A percentile compares a stretch with the other conserved stretches of the same genome.
Evolutionary conservation across 495 filamentous ascomycete species (phyloP).

Genomic region (Xylaria curta): DNA sequence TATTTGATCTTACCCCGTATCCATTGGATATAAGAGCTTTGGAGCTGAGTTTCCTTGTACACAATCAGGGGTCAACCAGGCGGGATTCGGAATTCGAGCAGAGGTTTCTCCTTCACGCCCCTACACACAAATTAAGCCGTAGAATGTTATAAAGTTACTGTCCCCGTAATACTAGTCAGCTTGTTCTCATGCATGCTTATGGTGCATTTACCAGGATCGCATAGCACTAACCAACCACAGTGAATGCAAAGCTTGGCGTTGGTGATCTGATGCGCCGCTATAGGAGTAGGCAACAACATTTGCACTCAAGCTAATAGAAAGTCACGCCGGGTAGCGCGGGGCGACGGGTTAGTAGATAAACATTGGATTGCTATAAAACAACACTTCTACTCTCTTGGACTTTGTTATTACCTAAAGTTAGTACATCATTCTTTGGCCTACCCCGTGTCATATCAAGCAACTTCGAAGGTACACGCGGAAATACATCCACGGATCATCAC

Average conservation of each 20-base stretch:
- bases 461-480: background rate
- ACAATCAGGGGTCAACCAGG: background rate
- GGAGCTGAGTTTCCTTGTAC: background rate
- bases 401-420: background rate
- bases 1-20: background rate
- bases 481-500: background rate
- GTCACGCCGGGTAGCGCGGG: too few species aligned
- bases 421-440: background rate
- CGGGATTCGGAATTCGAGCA: background rate
- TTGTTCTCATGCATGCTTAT: background rate
- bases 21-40: background rate
- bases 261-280: background rate
- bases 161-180: background rate
- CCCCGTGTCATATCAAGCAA: background rate
- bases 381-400: background rate
- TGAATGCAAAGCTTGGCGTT: slow-evolving; percentile 9
- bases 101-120: slow-evolving; percentile 2
- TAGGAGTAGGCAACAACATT: background rate
- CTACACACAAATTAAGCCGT: background rate
- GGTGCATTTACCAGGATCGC: background rate
- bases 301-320: too few species aligned
- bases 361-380: background rate
- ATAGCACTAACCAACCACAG: slow-evolving; percentile 12
- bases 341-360: too few species aligned
- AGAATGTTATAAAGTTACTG: background rate